These are phyloP conservation scores for Penicillium longicatenatum DNA, from an alignment of 495 filamentous ascomycete genomes.

Conservation along the genomic window DNA sequence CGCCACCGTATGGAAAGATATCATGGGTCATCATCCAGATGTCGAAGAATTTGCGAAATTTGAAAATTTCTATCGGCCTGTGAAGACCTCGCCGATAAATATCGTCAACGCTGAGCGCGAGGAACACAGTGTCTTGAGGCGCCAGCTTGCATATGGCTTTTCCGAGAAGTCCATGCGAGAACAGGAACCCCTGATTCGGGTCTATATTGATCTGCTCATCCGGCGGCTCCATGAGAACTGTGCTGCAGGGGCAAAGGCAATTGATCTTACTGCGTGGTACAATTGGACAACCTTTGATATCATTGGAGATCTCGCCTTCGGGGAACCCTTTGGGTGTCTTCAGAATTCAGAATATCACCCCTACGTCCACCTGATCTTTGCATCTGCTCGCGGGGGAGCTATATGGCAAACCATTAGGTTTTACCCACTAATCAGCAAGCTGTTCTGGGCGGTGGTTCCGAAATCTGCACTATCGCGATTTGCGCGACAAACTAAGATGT, in stretches of 20 bases:
- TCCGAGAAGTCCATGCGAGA: conserved; percentile 47
- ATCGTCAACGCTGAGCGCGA: conserved; percentile 4
- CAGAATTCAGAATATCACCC: conserved; percentile 43
- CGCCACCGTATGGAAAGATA: conserved; percentile 9
- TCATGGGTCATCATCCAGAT: conserved; percentile 2
- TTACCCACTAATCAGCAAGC: conserved; percentile 28
- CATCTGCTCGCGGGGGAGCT: conserved; percentile 30
- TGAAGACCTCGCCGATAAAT: background rate
- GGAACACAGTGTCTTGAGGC: conserved; percentile 31
- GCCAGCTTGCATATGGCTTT: conserved; percentile 47
- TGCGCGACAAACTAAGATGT: conserved; percentile 15
- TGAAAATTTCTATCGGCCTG: conserved; percentile 3
- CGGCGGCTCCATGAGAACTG: conserved; percentile 14
- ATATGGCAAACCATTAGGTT: conserved; percentile 25
- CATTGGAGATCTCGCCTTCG: conserved; percentile 49
- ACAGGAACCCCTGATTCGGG: conserved; percentile 37
- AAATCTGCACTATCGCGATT: conserved; percentile 6
- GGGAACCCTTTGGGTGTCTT: conserved; percentile 52
- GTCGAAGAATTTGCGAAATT: conserved; percentile 2
- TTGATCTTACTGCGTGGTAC: conserved; percentile 32
- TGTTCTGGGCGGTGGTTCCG: conserved; percentile 7
- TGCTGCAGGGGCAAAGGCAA: background rate
- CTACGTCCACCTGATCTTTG: conserved; percentile 46
- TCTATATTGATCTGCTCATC: conserved; percentile 44
- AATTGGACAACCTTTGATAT: conserved; percentile 52